Evolutionary conservation across 139 green algal species (phyloP), one percentile per base, ranked within the genome.

Genomic region (Chlamydomonas asymmetrica): DNA sequence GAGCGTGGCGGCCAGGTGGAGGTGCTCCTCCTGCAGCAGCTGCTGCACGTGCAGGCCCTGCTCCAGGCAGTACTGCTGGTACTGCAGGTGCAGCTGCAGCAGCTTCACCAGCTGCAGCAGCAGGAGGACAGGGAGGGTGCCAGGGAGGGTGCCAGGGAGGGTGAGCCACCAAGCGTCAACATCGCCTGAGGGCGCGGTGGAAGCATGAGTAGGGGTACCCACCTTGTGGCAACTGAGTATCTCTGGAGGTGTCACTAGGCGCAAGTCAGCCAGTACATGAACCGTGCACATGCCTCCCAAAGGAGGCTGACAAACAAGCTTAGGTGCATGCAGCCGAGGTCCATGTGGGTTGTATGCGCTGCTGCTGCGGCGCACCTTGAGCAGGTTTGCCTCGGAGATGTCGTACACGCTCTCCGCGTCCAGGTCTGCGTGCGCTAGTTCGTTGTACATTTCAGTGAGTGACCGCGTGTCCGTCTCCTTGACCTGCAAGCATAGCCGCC

Each of bases 391-490:
- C 66, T 82, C 80, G 4, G 65, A 81, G 3, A 86, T 49, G 71
- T 86, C 80, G 71, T 82, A 86, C 41, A 66, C 71, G 75, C 75
- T 82, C 50, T 86, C 80, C 7, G 31, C 48, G 39, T 86, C 80
- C 48, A 86, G 40, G 64, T 86, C 75, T 1, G 74, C 80, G 35
- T 77, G 68, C 29, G 74, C 69, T 63, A 83, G 9, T 7, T 81
- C 65, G 48, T 56, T 56, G 65, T 76, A 81, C 41, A 81, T 22
- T 2, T 82, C 76, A 49, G 57, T 37, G 2, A 82, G 22, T 3
- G 35, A 45, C 45, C 69, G 68, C 1, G 43, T 64, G 60, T 82
- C 76, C 7, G 49, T 74, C 3, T 82, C 76, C 3, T 52, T n/a
- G 25, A 75, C 66, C 74, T 77, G 71, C 13, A 16, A 52, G 13